phyloP scores from a whole-genome alignment of 306 rosid species.

The Trifolium subterraneum region DNA sequence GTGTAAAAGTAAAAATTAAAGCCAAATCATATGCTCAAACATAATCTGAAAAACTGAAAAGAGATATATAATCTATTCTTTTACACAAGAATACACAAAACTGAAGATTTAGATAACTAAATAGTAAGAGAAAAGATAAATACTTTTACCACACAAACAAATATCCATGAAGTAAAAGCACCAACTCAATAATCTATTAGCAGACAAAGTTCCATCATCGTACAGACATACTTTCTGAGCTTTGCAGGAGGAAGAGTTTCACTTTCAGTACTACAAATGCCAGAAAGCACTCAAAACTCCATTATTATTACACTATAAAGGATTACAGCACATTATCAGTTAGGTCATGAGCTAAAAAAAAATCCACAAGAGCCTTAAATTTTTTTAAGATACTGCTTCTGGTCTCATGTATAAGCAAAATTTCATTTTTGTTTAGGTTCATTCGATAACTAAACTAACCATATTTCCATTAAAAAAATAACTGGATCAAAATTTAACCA shows the following conservation, averaged over 20 bases:
- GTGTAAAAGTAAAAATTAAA: neutral
- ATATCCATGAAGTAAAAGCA: conserved; percentile 45
- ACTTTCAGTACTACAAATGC: conserved; percentile 40
- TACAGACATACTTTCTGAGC: conserved; percentile 53
- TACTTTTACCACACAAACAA: conserved; percentile 12
- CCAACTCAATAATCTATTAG: conserved; percentile 29
- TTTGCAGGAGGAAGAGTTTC: conserved; percentile 34
- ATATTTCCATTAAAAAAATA: too few species aligned
- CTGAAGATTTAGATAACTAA: neutral
- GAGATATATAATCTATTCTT: neutral
- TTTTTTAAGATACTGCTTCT: neutral
- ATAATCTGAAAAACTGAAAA: conserved; percentile 3
- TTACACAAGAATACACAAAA: neutral
- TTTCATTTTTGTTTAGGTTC: too few species aligned
- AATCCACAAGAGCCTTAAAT: neutral
- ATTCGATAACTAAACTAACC: too few species aligned
- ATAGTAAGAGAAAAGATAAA: neutral
- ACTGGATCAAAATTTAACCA: neutral
- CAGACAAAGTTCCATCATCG: conserved; percentile 43
- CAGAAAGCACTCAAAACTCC: conserved; percentile 43
- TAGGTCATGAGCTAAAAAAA: conserved; percentile 27
- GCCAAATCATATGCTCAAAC: neutral
- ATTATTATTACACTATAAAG: conserved; percentile 40
- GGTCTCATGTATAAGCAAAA: too few species aligned
- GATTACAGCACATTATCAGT: conserved; percentile 30